Evolutionary conservation across 2,329 filamentous ascomycete genomes (phyloP).

Genomic region (Xylariaceae sp.): DNA sequence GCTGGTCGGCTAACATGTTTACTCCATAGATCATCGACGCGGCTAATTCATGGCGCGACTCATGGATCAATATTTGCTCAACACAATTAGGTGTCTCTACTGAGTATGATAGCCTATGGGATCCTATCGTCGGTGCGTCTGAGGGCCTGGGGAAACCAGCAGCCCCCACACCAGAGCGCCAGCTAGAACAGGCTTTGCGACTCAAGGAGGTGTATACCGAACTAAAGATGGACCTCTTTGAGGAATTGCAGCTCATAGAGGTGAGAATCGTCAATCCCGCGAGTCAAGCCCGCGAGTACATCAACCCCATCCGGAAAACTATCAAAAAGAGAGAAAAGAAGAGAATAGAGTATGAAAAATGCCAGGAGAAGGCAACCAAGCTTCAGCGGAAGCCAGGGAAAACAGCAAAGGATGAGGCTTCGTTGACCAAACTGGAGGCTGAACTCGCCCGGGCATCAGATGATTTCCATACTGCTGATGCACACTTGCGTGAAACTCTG

Average conservation of each 20-base stretch:
- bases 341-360: constrained; percentile 74
- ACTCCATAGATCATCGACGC: constrained; percentile 63
- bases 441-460: constrained; percentile 62
- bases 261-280: constrained; percentile 63
- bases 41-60: constrained; percentile 69
- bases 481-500: constrained; percentile 64
- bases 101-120: constrained; percentile 68
- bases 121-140: constrained; percentile 64
- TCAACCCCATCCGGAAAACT: constrained; percentile 70
- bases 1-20: constrained; percentile 9
- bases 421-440: constrained; percentile 63
- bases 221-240: constrained; percentile 63
- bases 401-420: constrained; percentile 66
- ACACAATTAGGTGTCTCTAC: constrained; percentile 62
- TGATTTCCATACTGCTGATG: constrained; percentile 70
- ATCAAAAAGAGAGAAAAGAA: constrained; percentile 83
- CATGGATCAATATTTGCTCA: constrained; percentile 67
- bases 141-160: constrained; percentile 51
- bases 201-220: constrained; percentile 65
- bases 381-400: constrained; percentile 64
- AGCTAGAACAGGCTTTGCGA: constrained; percentile 58
- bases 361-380: constrained; percentile 64
- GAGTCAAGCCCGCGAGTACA: constrained; percentile 59
- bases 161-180: constrained; percentile 54
- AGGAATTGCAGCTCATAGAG: constrained; percentile 68